Evolutionary conservation across 2,329 filamentous ascomycete genomes (phyloP).

Genomic region (Claviceps monticola): DNA sequence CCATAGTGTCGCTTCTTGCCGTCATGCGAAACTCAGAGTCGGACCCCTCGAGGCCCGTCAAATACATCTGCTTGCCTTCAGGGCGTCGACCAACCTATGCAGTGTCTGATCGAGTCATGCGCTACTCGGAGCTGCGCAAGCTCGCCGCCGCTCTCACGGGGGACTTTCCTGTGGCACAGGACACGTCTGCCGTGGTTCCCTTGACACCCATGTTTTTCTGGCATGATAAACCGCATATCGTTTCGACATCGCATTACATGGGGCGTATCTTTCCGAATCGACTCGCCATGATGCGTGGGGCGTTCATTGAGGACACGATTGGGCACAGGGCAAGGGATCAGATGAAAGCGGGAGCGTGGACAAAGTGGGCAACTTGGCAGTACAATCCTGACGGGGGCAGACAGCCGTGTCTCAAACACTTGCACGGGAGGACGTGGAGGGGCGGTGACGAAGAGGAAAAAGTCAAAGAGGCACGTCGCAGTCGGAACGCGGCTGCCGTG

Average conservation of each 20-base stretch:
- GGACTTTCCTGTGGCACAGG: conserved; percentile 17
- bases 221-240: conserved; percentile 44
- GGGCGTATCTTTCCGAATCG: conserved; percentile 33
- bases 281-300: conserved; percentile 34
- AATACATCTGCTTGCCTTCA: conserved; percentile 39
- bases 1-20: conserved; percentile 27
- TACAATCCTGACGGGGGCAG: conserved; percentile 36
- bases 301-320: conserved; percentile 43
- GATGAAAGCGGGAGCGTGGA: conserved; percentile 40
- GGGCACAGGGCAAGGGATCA: conserved; percentile 39
- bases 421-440: conserved; percentile 37
- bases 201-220: conserved; percentile 44
- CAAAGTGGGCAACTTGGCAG: conserved; percentile 41
- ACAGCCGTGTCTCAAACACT: conserved; percentile 32
- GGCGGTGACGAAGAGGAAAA: conserved; percentile 16
- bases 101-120: conserved; percentile 28
- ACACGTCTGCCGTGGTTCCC: conserved; percentile 18
- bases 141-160: conserved; percentile 28
- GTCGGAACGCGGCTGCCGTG: conserved; percentile 1
- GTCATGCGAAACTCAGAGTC: conserved; percentile 24
- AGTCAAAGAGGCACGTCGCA: background rate
- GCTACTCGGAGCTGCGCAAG: conserved; percentile 26
- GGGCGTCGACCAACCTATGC: conserved; percentile 38
- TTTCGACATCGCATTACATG: conserved; percentile 34
- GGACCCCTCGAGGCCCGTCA: conserved; percentile 16